Conservation (phyloP, 1,284 basidiomycete genomes). For the Irpex sp. region DNA sequence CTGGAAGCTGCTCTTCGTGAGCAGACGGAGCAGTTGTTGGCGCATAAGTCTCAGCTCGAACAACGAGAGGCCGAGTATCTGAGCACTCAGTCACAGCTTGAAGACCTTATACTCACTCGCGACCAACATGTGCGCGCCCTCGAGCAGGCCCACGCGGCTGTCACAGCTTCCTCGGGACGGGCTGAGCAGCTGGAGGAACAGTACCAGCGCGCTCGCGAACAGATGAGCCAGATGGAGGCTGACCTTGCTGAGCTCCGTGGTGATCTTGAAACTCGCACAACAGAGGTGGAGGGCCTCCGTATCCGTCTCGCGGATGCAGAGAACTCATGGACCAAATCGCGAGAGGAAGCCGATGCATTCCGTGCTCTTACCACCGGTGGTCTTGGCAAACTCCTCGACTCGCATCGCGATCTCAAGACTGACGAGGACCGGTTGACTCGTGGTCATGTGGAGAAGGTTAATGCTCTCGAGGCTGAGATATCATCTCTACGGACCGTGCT, state of each 20-base stretch:
- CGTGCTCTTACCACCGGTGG: conserved; percentile 80
- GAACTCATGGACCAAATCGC: conserved; percentile 83
- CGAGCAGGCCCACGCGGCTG: conserved; percentile 79
- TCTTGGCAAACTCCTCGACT: conserved; percentile 82
- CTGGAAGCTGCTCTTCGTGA: conserved; percentile 77
- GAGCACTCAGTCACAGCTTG: conserved; percentile 63
- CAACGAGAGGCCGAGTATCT: conserved; percentile 81
- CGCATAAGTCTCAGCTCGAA: conserved; percentile 73
- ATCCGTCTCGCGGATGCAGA: conserved; percentile 72
- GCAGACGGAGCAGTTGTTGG: conserved; percentile 72
- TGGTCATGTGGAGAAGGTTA: conserved; percentile 77
- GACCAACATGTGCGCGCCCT: conserved; percentile 86
- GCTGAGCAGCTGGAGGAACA: conserved; percentile 79
- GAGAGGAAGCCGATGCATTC: conserved; percentile 87
- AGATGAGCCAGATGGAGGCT: conserved; percentile 64
- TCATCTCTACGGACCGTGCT: conserved; percentile 74
- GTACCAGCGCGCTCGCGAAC: conserved; percentile 66
- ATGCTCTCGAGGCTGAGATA: conserved; percentile 77
- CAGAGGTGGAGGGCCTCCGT: conserved; percentile 71
- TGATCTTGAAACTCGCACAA: conserved; percentile 71
- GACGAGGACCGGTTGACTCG: conserved; percentile 75
- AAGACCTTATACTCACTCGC: conserved; percentile 64
- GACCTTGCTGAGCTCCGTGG: conserved; percentile 76
- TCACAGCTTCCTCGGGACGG: conserved; percentile 75
- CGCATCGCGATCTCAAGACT: conserved; percentile 74